A percentile compares a stretch with the other conserved stretches of the same genome.
Evolutionary conservation across 164 flowering plant species (phyloP).

Genomic region (Magnolia changhungtana): DNA sequence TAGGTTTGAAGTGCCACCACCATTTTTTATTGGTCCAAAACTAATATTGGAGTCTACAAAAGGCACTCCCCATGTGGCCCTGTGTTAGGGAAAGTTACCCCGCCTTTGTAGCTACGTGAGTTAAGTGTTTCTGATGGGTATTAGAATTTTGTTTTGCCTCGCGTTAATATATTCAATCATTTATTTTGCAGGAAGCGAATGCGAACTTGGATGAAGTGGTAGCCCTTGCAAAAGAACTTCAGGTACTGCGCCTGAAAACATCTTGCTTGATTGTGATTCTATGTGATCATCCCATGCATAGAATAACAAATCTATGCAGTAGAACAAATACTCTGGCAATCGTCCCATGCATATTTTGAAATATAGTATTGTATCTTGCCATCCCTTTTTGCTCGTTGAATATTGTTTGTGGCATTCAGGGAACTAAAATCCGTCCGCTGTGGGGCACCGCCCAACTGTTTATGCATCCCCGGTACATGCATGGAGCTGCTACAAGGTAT

Average conservation of each 20-base stretch:
- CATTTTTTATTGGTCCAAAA: too few relatives aligned
- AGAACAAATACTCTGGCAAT: too few relatives aligned
- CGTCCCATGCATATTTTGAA: neutral
- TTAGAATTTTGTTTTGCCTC: too few relatives aligned
- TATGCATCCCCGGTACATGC: constrained; percentile 95
- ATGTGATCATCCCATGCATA: neutral
- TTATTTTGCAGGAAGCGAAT: constrained; percentile 68
- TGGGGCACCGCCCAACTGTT: constrained; percentile 99
- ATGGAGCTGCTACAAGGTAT: constrained; percentile 97
- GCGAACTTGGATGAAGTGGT: constrained; percentile 90
- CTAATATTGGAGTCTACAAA: too few relatives aligned
- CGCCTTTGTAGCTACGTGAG: too few relatives aligned
- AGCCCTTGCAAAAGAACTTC: constrained; percentile 91
- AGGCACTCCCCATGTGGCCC: too few relatives aligned
- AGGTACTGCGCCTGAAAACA: constrained; percentile 41
- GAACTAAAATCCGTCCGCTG: constrained; percentile 62
- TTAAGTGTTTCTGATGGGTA: too few relatives aligned
- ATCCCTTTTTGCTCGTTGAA: neutral
- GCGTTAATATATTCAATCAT: neutral
- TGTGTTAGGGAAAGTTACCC: too few relatives aligned
- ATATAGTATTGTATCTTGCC: neutral
- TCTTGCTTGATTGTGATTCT: neutral
- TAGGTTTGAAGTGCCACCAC: too few relatives aligned
- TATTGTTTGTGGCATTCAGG: constrained; percentile 32
- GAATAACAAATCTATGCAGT: neutral